A percentile compares a stretch with the other conserved stretches of the same genome.
Conservation (phyloP, 352 stramenopile genomes). For the Phytophthora sojae region DNA sequence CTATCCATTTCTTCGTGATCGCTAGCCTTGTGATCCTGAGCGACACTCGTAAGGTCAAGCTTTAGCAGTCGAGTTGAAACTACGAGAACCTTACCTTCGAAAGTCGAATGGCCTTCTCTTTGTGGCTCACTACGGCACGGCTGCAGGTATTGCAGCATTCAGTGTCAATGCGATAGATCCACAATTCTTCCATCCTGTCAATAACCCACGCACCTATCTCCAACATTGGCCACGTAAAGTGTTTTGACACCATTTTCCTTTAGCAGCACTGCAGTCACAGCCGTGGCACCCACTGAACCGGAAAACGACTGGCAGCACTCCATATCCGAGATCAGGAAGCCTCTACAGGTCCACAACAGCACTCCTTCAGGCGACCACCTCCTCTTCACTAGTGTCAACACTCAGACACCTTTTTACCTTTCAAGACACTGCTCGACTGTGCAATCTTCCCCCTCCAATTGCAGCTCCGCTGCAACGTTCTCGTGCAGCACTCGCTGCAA, state of each 20-base stretch:
- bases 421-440: slow-evolving; percentile 69
- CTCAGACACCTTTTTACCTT: slow-evolving; percentile 34
- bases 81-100: slow-evolving; percentile 46
- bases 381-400: background rate
- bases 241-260: slow-evolving; percentile 43
- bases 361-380: background rate
- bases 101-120: slow-evolving; percentile 59
- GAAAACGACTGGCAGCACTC: slow-evolving; percentile 70
- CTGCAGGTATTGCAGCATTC: slow-evolving; percentile 34
- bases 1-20: slow-evolving; percentile 62
- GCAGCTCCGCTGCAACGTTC: slow-evolving; percentile 63
- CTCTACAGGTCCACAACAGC: slow-evolving; percentile 37
- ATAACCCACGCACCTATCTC: slow-evolving; percentile 62
- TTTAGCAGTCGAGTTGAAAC: background rate
- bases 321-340: slow-evolving; percentile 81
- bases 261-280: slow-evolving; percentile 62
- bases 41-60: slow-evolving; percentile 2
- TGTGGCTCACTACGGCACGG: slow-evolving; percentile 70
- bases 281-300: slow-evolving; percentile 64
- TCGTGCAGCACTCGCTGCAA: slow-evolving; percentile 74
- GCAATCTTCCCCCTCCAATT: slow-evolving; percentile 43
- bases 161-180: background rate
- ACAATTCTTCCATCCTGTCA: background rate
- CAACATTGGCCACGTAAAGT: slow-evolving; percentile 76
- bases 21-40: slow-evolving; percentile 78